Base-by-base conservation (phyloP, 2,329 filamentous ascomycete species). In the Chaetomium strumarium region DNA sequence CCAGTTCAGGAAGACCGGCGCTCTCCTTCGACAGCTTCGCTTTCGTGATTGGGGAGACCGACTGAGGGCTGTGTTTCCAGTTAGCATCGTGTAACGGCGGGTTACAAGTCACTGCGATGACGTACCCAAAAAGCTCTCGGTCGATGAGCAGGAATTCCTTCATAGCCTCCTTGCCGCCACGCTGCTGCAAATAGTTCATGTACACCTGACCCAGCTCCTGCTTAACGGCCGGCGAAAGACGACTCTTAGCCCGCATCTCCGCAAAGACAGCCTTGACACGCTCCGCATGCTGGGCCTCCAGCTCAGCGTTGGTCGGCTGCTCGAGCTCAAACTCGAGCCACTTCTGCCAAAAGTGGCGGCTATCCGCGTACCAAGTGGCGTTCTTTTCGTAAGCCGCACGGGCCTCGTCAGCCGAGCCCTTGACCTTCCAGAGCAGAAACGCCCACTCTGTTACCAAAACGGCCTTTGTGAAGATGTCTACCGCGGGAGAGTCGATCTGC, bases 401-500 rank as follows among this genome's bases (percentile, higher is more conserved):
- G 37, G 91, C 91, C 63, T 92, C 89, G 10, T 89, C 85, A 0
- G 83, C 75, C 0, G 84, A 85, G 14, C 88, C 88, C 73, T 92
- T 91, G 66, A 86, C 81, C 70, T 90, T 93, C 89, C 90, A 96
- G 40, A 96, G 67, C 51, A 97, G 75, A 24, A 80, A 78, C 1
- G 92, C 92, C 87, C 90, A 95, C 64, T 96, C 89, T 0, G 88
- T 88, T 38, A 95, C 88, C 30, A 97, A 76, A 1, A 88, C 85
- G 9, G 91, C 91, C 68, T 95, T 96, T 47, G 89, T 85, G 61
- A 86, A 87, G 49, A 87, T 76, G 58, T 90, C 85, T 48, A 86
- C 83, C 11, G 83, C 75, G 1, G 83, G 77, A 2, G 82, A 81
- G 59, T 91, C 85, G 58, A 96, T 86, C 58, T 95, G 88, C 46